Conservation (phyloP, 371 early-diverging fungal species). For the Parasitella parasitica region DNA sequence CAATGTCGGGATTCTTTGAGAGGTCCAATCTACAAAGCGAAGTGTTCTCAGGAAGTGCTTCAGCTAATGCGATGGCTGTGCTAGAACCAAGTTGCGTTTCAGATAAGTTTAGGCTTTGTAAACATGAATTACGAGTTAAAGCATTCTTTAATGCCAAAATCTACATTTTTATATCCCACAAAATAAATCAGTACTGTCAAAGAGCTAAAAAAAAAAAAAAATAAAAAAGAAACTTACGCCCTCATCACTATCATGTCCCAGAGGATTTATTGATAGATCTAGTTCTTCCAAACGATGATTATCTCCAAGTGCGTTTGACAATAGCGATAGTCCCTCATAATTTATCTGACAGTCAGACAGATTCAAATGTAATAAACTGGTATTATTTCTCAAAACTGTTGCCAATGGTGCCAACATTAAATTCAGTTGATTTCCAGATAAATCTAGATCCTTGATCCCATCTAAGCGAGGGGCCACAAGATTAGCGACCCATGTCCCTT, state of each 20-base stretch:
- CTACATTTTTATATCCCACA: too few relatives aligned
- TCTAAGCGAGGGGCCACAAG: conserved; percentile 52
- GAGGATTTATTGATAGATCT: conserved; percentile 51
- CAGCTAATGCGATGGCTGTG: conserved; percentile 77
- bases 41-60: conserved; percentile 72
- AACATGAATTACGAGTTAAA: conserved; percentile 58
- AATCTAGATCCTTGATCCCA: conserved; percentile 54
- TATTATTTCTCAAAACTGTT: conserved; percentile 50
- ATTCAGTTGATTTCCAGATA: conserved; percentile 54
- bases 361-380: conserved; percentile 42
- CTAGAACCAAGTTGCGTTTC: conserved; percentile 62
- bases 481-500: conserved; percentile 21
- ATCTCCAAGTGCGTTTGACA: conserved; percentile 62
- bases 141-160: conserved; percentile 63
- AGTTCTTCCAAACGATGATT: conserved; percentile 32
- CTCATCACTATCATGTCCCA: conserved; percentile 38
- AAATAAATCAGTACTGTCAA: neutral
- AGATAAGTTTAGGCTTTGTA: conserved; percentile 64
- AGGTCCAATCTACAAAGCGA: conserved; percentile 69
- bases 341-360: conserved; percentile 58
- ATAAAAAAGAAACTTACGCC: conserved; percentile 43
- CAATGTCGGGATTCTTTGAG: conserved; percentile 72
- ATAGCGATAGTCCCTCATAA: conserved; percentile 39
- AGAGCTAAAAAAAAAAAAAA: neutral
- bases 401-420: conserved; percentile 52